Evolutionary conservation across 345 rosid species (phyloP).

Genomic region (Psidium friedrichsthalianum): DNA sequence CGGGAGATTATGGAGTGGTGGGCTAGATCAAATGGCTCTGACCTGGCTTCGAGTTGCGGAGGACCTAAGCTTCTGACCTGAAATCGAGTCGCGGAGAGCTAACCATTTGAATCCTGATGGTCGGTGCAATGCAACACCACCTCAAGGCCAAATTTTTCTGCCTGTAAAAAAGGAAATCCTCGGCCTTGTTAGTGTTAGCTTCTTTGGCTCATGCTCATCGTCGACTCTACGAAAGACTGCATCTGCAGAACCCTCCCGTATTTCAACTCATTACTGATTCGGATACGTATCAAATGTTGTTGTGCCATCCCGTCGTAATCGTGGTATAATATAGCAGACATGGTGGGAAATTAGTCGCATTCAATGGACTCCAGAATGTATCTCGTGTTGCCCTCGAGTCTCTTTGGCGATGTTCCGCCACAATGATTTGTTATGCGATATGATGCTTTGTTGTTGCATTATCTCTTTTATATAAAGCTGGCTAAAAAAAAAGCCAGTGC

Average conservation of each 20-base stretch:
- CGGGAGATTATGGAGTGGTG: not conserved
- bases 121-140: not conserved
- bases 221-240: not conserved
- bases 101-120: not conserved
- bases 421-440: not conserved
- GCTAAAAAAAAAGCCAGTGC: not conserved
- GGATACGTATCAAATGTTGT: not conserved
- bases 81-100: not conserved
- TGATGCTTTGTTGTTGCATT: not conserved
- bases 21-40: not conserved
- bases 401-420: not conserved
- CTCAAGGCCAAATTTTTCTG: rapidly evolving
- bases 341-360: not conserved
- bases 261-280: not conserved
- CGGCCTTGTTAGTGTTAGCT: not conserved
- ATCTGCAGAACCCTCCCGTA: not conserved
- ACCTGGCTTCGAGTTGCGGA: rapidly evolving
- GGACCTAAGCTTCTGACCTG: not conserved
- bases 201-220: not conserved
- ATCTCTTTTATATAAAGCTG: not conserved
- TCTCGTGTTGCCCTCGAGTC: too few species aligned
- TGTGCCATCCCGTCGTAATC: not conserved
- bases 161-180: not conserved
- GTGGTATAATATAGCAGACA: not conserved
- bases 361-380: not conserved